Evolutionary conservation across 345 rosid species (phyloP), one percentile per base, ranked within the genome.

Genomic region (Leavenworthia alabamica): DNA sequence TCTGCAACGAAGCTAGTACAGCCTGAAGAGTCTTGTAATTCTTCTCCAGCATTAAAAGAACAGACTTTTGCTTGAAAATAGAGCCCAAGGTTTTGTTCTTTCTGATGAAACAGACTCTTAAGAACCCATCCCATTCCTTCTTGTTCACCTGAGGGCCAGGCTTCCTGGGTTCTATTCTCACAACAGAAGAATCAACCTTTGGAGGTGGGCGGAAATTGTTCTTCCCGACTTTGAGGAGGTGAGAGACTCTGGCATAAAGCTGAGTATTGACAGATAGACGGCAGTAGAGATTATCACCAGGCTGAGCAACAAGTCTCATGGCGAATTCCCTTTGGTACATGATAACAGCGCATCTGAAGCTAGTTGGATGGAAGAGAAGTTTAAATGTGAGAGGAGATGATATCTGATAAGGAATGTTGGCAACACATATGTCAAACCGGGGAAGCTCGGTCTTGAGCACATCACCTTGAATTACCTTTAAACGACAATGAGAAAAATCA

Each of bases 301-400:
- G 98, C 54, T 89, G 88, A 0, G 98, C 98, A 47, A 89, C 83
- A 14, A 92, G 75, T 36, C 95, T 78, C 98, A 92, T 92, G 0
- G 98, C 96, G 53, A 92, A 92, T 76, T 92, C 98, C 39, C 83
- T 83, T 61, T 92, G 96, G 79, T 80, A 92, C 98, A 89, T 92
- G 28, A 89, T 89, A 13, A 89, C 79, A 0, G 96, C 96, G 60
- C 96, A 89, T 70, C 98, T 77, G 77, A 92, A 92, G 64, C 87
- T 70, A 3, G 89, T 86, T 8, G 80, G 88, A 64, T 86, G 96
- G 60, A 72, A 80, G 73, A 92, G 56, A 24, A 89, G 75, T 73
- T 92, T 92, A 78, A 89, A 89, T 0, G 87, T 83, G 33, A 92
- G 95, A 4, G 96, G 98, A 31, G 96, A 89, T 2, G 95, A 92